Conservation (phyloP, 169 alveolate species). For the Besnoitia besnoiti region DNA sequence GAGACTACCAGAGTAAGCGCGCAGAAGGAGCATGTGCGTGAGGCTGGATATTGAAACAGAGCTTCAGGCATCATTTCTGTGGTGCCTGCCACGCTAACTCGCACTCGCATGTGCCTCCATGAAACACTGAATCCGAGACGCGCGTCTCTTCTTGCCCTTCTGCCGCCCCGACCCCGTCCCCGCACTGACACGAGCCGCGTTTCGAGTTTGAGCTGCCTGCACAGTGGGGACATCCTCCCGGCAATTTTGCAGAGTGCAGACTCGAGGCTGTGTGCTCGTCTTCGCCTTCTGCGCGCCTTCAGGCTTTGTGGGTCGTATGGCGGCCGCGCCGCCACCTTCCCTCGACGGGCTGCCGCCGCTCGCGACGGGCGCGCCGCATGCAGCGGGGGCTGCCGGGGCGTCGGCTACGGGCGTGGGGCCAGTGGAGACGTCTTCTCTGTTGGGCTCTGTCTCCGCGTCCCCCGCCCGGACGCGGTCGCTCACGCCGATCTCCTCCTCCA, state of each 20-base stretch:
- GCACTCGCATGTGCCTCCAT: no score
- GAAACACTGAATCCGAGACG: no score
- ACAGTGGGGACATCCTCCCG: no score
- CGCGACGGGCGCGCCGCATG: neutral
- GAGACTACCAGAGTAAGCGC: slow-evolving; percentile 35
- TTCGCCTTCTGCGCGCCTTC: neutral
- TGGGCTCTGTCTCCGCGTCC: neutral
- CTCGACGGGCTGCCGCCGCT: neutral
- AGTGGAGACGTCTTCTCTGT: neutral
- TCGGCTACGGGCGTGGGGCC: neutral
- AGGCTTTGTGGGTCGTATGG: slow-evolving; percentile 11
- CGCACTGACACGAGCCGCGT: no score
- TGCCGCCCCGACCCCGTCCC: no score
- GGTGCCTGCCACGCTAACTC: no score
- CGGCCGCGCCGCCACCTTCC: neutral
- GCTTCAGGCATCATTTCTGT: no score
- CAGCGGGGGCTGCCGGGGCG: neutral
- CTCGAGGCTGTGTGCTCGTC: neutral
- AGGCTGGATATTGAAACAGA: no score
- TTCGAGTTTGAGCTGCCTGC: no score
- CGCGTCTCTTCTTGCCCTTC: no score
- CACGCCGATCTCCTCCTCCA: neutral
- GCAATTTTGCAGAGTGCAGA: neutral
- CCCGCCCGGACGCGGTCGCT: neutral
- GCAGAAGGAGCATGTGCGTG: no score